Base-by-base conservation (phyloP, 129 eudicot genomes). In the Sambucus nigra region DNA sequence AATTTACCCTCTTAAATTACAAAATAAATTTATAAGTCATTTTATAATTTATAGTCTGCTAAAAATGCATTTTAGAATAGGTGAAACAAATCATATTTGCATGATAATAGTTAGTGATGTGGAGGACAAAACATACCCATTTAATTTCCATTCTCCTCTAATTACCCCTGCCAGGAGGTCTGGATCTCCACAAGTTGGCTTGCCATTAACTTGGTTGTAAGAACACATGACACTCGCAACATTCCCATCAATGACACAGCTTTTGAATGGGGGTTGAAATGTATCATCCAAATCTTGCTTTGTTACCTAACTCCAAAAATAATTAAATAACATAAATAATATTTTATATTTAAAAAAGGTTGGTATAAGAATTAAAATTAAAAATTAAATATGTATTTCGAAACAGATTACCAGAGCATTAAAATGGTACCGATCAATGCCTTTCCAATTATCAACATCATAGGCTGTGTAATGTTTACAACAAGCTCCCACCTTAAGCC, bases 211-310 rank as follows among this genome's bases (percentile, higher is more conserved):
- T 72, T 86, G 84, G 62, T 92, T 92, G 65, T 92, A 92, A 38
- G 99, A 86, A 74, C 99, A 92, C 99, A 92, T 92, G 2, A 92
- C 99, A 65, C 99, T 92, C 5, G 95, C 96, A 31, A 86, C 99
- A 63, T 92, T 86, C 47, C 99, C 99, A 51, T 92, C 95, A 57
- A 71, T 9, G 53, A 92, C 94, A 68, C 99, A 92, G 38, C 91
- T 86, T 85, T 86, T 86, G 65, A 92, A 92, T 57, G 99, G 99
- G 5, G 94, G 94, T 53, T 92, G 87, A 67, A 23, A 92, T 40
- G 99, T 86, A 56, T 92, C 99, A 63, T 82, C 99, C 82, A 92
- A 25, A 58, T 92, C 99, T 79, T 92, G 99, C 61, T 79, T 75
- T 17, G 87, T 76, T 21, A 92, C 96, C 99, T 86, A 59, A 25